These are phyloP conservation scores for Uncinocarpus reesii DNA, from an alignment of 2,329 filamentous ascomycete genomes.

Conservation along the genomic window DNA sequence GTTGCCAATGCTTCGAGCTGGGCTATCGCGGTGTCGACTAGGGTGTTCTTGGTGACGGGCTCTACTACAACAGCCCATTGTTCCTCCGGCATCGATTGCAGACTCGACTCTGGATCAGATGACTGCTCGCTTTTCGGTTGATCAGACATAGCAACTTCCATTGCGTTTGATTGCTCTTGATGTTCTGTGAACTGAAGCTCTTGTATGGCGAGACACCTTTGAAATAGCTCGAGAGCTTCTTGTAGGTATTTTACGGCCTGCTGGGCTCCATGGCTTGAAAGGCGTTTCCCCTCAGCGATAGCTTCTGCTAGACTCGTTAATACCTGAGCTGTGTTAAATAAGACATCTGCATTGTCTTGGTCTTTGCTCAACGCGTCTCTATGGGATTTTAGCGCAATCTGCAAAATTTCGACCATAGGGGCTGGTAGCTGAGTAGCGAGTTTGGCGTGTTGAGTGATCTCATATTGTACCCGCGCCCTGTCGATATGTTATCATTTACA, in stretches of 20 bases:
- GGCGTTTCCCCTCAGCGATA: slow-evolving; percentile 44
- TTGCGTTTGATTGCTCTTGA: slow-evolving; percentile 35
- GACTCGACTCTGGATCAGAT: slow-evolving; percentile 15
- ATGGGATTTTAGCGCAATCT: slow-evolving; percentile 54
- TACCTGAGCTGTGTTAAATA: slow-evolving; percentile 64
- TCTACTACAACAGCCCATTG: slow-evolving; percentile 59
- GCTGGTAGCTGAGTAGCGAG: slow-evolving; percentile 50
- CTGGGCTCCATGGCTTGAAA: slow-evolving; percentile 32
- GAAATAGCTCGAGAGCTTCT: slow-evolving; percentile 52
- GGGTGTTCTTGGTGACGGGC: slow-evolving; percentile 52
- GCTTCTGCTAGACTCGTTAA: slow-evolving; percentile 56
- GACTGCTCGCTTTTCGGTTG: slow-evolving; percentile 12
- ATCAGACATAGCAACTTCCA: slow-evolving; percentile 21
- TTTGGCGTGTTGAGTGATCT: slow-evolving; percentile 56
- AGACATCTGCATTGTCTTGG: slow-evolving; percentile 53
- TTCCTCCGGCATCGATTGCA: slow-evolving; percentile 36
- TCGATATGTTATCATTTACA: background rate
- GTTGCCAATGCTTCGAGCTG: slow-evolving; percentile 48
- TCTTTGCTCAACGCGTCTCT: slow-evolving; percentile 50
- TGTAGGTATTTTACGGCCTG: slow-evolving; percentile 47
- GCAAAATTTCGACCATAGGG: slow-evolving; percentile 45
- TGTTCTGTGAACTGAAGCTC: slow-evolving; percentile 40
- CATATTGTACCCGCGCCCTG: slow-evolving; percentile 59
- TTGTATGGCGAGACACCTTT: slow-evolving; percentile 46
- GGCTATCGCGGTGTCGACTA: slow-evolving; percentile 59